Percentiles rank a stretch among this genome's conserved stretches.
phyloP scores from a whole-genome alignment of 2,329 filamentous ascomycete genomes.

The Cercospora citrullina region DNA sequence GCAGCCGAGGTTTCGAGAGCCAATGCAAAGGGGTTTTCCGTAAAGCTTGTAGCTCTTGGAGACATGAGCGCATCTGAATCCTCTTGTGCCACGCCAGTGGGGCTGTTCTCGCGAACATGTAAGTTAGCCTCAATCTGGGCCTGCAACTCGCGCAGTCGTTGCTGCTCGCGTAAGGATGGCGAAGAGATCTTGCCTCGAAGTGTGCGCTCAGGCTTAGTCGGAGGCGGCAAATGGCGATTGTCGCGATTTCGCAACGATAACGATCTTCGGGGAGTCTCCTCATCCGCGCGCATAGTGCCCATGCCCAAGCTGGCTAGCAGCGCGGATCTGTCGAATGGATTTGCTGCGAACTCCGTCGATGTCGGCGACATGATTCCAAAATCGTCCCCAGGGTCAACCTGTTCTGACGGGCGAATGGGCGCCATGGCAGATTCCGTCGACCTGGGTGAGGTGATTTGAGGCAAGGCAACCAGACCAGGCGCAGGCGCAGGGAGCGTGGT shows the following conservation, averaged over 20 bases:
- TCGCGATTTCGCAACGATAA: conserved; percentile 25
- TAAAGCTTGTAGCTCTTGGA: conserved; percentile 71
- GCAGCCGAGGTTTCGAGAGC: conserved; percentile 35
- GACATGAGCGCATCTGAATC: conserved; percentile 62
- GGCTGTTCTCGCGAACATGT: conserved; percentile 14
- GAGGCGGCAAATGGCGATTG: neutral
- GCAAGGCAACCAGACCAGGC: neutral
- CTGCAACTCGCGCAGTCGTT: conserved; percentile 37
- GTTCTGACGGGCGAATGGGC: conserved; percentile 35
- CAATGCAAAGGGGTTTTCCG: conserved; percentile 62
- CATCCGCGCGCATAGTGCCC: conserved; percentile 36
- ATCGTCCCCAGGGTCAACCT: conserved; percentile 38
- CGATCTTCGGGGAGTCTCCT: conserved; percentile 29
- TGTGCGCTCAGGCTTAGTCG: conserved; percentile 6
- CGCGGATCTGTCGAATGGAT: conserved; percentile 39
- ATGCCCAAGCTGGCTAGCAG: conserved; percentile 40
- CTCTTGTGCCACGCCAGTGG: neutral
- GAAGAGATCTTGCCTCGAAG: conserved; percentile 38
- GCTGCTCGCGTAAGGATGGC: conserved; percentile 38
- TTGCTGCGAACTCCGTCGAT: conserved; percentile 44
- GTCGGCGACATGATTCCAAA: conserved; percentile 45
- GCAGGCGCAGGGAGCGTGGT: neutral
- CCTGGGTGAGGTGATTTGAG: conserved; percentile 41
- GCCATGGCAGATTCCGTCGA: conserved; percentile 42
- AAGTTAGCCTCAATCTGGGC: conserved; percentile 36